Evolutionary conservation across 495 filamentous ascomycete genomes (phyloP), one percentile per base, ranked within the genome.

Genomic region (Glutinoglossum americanum): DNA sequence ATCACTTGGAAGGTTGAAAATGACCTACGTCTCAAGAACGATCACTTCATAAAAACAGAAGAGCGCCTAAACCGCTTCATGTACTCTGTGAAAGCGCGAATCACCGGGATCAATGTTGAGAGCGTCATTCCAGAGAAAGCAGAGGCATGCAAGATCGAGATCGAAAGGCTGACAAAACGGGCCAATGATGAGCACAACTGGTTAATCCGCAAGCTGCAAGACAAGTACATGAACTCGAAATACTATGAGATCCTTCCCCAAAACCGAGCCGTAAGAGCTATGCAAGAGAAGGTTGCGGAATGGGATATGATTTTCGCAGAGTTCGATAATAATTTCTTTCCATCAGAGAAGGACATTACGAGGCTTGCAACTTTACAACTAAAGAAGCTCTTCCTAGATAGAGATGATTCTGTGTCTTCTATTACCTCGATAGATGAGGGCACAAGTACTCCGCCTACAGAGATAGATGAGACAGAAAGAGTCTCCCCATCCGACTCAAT

Each of bases 1-100:
- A 80, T 99, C 35, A 95, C 89, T 1, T 99, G 93, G 88, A 96
- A 96, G 67, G 90, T 96, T 9, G 89, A 94, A 60, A 83, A 88
- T 59, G 92, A 99, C 63, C 68, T 99, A 51, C 81, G 74, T 58
- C 73, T 97, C 60, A 94, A 90, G 67, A 97, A 99, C 62, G 87
- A 94, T n/a, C 74, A 93, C 39, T 96, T 83, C 63, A 72, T 71
- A 17, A 83, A 82, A 60, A 82, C 79, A 41, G 84, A 93, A 61
- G 80, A 86, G 19, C 81, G 86, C 7, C 79, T 94, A 62, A 82
- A 78, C 59, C 80, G 82, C 13, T 99, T 94, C 70, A 93, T 94
- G 72, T 62, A 70, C 7, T 95, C 93, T 2, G 87, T 97, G 51
- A 84, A 83, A 64, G 74, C 77, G 17, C 79, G 90, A 56, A 72